Base-by-base conservation (phyloP, 768 basidiomycete species). In the Leccinum uliginosum region DNA sequence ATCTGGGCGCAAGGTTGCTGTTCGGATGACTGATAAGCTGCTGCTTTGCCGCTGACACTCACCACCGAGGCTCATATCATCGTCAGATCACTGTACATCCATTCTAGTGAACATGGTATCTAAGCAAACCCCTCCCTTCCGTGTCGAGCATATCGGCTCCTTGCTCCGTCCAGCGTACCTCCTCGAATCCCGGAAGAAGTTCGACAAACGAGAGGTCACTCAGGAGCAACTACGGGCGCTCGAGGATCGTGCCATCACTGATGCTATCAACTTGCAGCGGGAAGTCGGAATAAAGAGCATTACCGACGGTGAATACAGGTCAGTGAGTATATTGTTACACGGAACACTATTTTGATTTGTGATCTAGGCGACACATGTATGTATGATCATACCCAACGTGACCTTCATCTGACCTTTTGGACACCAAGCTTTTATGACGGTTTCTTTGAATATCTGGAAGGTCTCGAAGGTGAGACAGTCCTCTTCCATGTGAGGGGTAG, bases 91-190 rank as follows among this genome's bases (percentile, higher is more conserved):
- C 23, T 8, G 12, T 23, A n/a, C 43, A 6, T 34, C 6, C 5
- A 10, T 35, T 29, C 26, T 30, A 38, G 29, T 38, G 6, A 55
- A 32, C 5, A 70, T 70, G 65, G 14, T 51, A 1, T 23, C 51
- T 5, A 70, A 63, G 50, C 65, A 70, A 38, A 56, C 40, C 9
- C 76, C 78, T 3, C 78, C 78, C 27, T 77, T 77, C 67, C 73
- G 76, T 23, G 76, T 76, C 12, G 78, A 79, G 51, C 78, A 78
- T 58, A 58, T 78, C 14, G 78, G 78, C 34, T 78, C 76, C 8
- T 64, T 79, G 30, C 76, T 77, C 55, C 74, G 78, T 6, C 78
- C 78, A 23, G 55, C 59, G 7, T 62, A 68, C 51, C 73, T 79
- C 14, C 74, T 78, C 29, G 62, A 73, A 49, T 74, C 72, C 53